Evolutionary conservation across 2,329 filamentous ascomycete species (phyloP).

Genomic region (Colletotrichum sp.): DNA sequence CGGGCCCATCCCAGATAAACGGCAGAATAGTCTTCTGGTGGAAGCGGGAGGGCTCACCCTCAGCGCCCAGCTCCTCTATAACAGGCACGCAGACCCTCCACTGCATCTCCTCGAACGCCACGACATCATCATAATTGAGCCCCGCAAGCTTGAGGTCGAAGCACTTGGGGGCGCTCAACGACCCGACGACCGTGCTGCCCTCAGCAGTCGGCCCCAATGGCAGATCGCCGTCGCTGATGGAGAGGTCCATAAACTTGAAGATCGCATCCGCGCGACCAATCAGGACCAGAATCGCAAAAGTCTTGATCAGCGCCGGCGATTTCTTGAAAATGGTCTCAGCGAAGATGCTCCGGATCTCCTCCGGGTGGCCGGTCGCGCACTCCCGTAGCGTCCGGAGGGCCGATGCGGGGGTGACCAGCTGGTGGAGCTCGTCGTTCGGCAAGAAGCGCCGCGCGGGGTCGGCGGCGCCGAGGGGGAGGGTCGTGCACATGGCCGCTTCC

Average conservation of each 20-base stretch:
- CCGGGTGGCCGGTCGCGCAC: neutral
- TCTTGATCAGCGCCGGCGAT: neutral
- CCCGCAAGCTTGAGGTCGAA: neutral
- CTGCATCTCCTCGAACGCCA: neutral
- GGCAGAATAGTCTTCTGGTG: too few relatives aligned
- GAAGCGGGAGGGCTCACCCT: too few relatives aligned
- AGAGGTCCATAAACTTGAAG: neutral
- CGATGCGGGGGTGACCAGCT: neutral
- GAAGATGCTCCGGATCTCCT: neutral
- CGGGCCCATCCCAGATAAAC: neutral
- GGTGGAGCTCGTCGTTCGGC: neutral
- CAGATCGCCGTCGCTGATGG: neutral
- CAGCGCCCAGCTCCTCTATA: neutral
- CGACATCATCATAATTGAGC: accelerated
- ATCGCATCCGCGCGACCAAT: neutral
- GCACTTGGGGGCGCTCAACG: neutral
- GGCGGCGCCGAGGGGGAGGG: neutral
- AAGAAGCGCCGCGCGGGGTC: neutral
- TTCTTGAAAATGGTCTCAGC: neutral
- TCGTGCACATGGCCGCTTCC: neutral
- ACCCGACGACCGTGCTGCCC: too few relatives aligned
- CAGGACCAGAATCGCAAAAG: neutral
- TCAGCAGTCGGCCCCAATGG: neutral
- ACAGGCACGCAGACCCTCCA: neutral
- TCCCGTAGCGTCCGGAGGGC: neutral